Evolutionary conservation across 2,329 filamentous ascomycete species (phyloP).

Genomic region (Sarocladium oryzae): DNA sequence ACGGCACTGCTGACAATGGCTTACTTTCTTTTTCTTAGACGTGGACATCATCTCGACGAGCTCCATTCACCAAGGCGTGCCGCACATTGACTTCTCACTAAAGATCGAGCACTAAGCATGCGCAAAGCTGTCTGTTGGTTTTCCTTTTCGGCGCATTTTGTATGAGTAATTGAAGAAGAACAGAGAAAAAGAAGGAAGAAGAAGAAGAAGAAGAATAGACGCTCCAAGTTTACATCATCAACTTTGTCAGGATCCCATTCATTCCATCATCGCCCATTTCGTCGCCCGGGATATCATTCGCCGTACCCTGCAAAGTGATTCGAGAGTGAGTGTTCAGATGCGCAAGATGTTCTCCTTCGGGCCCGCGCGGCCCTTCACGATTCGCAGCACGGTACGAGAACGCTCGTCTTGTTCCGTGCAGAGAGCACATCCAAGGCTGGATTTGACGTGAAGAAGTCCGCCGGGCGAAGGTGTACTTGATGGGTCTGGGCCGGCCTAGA

Average conservation of each 20-base stretch:
- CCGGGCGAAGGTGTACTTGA: slow-evolving; percentile 37
- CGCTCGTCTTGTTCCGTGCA: slow-evolving; percentile 30
- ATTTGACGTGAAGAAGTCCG: slow-evolving; percentile 40
- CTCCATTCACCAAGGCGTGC: slow-evolving; percentile 91
- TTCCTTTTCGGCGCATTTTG: background rate
- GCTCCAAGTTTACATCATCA: background rate
- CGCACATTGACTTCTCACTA: slow-evolving; percentile 90
- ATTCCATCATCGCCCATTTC: slow-evolving; percentile 11
- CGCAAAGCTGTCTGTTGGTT: background rate
- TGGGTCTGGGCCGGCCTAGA: slow-evolving; percentile 43
- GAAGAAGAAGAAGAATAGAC: background rate
- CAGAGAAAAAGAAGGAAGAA: background rate
- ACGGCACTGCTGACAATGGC: background rate
- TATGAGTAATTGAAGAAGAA: no score
- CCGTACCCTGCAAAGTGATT: slow-evolving; percentile 27
- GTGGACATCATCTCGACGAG: slow-evolving; percentile 95
- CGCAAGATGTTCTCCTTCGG: no score
- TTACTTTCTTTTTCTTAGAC: no score
- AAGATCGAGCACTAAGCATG: slow-evolving; percentile 63
- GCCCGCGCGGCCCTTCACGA: no score
- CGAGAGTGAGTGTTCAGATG: no score
- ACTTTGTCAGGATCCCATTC: background rate
- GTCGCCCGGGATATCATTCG: slow-evolving; percentile 14
- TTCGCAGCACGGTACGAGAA: slow-evolving; percentile 32
- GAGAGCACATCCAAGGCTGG: slow-evolving; percentile 37